phyloP scores from a whole-genome alignment of 2,329 filamentous ascomycete species.

The Clonostachys rosea region DNA sequence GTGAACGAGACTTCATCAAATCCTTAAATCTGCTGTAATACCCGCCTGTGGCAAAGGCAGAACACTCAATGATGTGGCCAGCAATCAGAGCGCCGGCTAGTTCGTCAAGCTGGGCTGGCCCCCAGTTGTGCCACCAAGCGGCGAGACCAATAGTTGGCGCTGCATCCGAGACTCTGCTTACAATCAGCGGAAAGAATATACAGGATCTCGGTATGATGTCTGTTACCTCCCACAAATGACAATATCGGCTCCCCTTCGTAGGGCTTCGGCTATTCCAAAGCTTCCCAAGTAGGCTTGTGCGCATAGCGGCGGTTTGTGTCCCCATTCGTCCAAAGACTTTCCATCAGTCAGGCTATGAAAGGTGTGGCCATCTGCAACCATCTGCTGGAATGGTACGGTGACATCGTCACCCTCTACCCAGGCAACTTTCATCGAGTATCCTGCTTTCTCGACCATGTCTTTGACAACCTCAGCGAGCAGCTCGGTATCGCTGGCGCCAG shows the following conservation, averaged over 20 bases:
- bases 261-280: conserved; percentile 4
- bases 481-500: conserved; percentile 3
- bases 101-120: conserved; percentile 28
- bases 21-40: conserved; percentile 22
- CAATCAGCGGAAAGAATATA: no score
- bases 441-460: conserved; percentile 13
- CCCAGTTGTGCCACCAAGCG: conserved; percentile 12
- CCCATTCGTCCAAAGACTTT: conserved; percentile 15
- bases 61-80: conserved; percentile 14
- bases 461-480: conserved; percentile 1
- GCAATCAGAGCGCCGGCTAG: conserved; percentile 11
- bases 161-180: conserved; percentile 6
- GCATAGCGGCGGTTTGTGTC: conserved; percentile 11
- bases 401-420: conserved; percentile 11
- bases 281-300: conserved; percentile 29
- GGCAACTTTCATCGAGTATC: conserved; percentile 8
- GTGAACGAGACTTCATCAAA: conserved; percentile 2
- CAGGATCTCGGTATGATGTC: no score
- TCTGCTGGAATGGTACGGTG: conserved; percentile 5
- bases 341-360: conserved; percentile 13
- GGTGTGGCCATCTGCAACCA: conserved; percentile 13
- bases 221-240: conserved; percentile 10
- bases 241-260: conserved; percentile 9
- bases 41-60: conserved; percentile 19
- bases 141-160: conserved; percentile 9